A percentile compares a stretch with the other conserved stretches of the same genome.
Conservation (phyloP, 352 stramenopile genomes). For the Phytophthora boehmeriae region DNA sequence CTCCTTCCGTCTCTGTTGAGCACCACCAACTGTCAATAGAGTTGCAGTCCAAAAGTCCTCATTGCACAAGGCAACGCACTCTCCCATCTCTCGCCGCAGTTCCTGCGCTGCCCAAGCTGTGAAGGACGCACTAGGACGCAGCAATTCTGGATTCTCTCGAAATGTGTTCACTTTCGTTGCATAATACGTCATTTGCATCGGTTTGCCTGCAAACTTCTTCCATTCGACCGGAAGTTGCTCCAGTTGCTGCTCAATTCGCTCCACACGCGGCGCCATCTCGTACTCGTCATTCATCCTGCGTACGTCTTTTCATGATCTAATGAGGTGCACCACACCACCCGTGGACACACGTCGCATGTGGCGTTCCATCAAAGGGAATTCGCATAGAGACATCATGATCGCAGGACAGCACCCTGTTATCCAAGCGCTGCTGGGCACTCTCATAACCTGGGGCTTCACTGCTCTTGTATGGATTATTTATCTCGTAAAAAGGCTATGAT, state of each 20-base stretch:
- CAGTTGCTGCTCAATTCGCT: slow-evolving; percentile 63
- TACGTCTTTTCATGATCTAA: slow-evolving; percentile 8
- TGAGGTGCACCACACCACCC: neutral
- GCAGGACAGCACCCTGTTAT: slow-evolving; percentile 72
- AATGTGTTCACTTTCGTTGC: slow-evolving; percentile 70
- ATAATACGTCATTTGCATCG: slow-evolving; percentile 69
- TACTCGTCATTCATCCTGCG: slow-evolving; percentile 26
- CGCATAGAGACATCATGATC: slow-evolving; percentile 53
- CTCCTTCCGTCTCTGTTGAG: slow-evolving; percentile 22
- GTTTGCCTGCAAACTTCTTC: slow-evolving; percentile 49
- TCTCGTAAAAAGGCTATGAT: neutral
- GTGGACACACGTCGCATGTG: slow-evolving; percentile 15
- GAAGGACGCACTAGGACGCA: slow-evolving; percentile 49
- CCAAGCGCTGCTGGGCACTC: slow-evolving; percentile 82
- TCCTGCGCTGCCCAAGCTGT: slow-evolving; percentile 43
- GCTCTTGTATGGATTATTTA: slow-evolving; percentile 44
- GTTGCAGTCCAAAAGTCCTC: neutral
- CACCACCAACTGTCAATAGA: slow-evolving; percentile 1
- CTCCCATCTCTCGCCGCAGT: slow-evolving; percentile 46
- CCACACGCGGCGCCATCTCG: slow-evolving; percentile 51
- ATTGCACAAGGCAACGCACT: slow-evolving; percentile 25
- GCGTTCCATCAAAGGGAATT: slow-evolving; percentile 6
- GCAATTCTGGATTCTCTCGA: slow-evolving; percentile 53
- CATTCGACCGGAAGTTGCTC: slow-evolving; percentile 47
- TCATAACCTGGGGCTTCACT: slow-evolving; percentile 87